phyloP scores from a whole-genome alignment of 2,329 filamentous ascomycete species.

The Aspergillus pseudoglaucus region DNA sequence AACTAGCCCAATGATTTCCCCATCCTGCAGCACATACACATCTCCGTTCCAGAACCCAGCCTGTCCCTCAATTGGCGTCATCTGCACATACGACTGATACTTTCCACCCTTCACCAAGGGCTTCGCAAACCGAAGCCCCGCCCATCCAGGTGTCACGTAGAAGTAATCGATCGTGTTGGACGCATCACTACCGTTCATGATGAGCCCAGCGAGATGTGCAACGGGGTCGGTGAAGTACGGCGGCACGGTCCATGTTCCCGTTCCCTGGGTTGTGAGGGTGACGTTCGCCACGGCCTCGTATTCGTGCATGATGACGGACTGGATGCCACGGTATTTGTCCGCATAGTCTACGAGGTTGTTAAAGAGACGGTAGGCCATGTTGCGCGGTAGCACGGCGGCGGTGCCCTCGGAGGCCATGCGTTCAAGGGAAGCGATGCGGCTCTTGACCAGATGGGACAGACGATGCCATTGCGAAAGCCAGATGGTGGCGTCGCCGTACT shows the following conservation, averaged over 20 bases:
- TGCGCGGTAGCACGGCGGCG: slow-evolving; percentile 20
- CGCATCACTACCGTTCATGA: slow-evolving; percentile 24
- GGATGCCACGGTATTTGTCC: slow-evolving; percentile 25
- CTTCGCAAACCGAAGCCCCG: slow-evolving; percentile 18
- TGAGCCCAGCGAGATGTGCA: slow-evolving; percentile 30
- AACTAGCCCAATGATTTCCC: slow-evolving; percentile 27
- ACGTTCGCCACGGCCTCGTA: slow-evolving; percentile 27
- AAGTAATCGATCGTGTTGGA: slow-evolving; percentile 23
- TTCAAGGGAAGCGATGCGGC: slow-evolving; percentile 18
- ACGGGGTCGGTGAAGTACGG: slow-evolving; percentile 35
- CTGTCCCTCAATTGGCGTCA: slow-evolving; percentile 24
- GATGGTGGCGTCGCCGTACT: slow-evolving; percentile 5
- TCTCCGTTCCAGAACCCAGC: slow-evolving; percentile 31
- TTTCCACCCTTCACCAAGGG: slow-evolving; percentile 17
- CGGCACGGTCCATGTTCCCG: slow-evolving; percentile 24
- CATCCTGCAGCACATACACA: slow-evolving; percentile 32
- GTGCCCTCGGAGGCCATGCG: slow-evolving; percentile 15
- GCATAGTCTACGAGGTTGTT: slow-evolving; percentile 21
- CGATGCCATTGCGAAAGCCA: slow-evolving; percentile 18
- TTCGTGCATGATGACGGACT: slow-evolving; percentile 22
- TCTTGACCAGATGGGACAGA: slow-evolving; percentile 14
- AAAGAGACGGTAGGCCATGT: slow-evolving; percentile 31
- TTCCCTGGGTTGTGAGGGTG: slow-evolving; percentile 12
- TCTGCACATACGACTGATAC: slow-evolving; percentile 29
- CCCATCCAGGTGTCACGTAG: slow-evolving; percentile 31